A percentile compares a stretch with the other conserved stretches of the same genome.
Conservation (phyloP, 2,329 filamentous ascomycete genomes). For the Aspergillus candidus region DNA sequence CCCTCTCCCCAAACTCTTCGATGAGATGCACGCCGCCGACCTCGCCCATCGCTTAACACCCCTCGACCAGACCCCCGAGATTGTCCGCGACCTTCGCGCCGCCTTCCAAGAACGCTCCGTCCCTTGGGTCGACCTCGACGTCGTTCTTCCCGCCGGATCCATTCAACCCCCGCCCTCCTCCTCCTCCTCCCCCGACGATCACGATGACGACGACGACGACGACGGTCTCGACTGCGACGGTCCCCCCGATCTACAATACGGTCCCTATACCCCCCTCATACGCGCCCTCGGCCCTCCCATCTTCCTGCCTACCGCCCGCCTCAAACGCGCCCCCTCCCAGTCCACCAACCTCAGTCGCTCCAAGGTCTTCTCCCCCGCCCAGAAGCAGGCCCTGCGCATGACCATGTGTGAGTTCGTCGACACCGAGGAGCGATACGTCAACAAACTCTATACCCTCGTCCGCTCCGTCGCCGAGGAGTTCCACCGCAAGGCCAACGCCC, state of each 20-base stretch:
- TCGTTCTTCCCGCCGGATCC: constrained; percentile 73
- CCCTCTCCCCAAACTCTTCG: constrained; percentile 62
- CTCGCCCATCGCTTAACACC: constrained; percentile 77
- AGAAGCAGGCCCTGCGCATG: constrained; percentile 77
- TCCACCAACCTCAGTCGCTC: constrained; percentile 73
- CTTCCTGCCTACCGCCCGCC: constrained; percentile 77
- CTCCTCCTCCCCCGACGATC: constrained; percentile 45
- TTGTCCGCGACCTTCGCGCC: constrained; percentile 65
- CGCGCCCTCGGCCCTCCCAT: constrained; percentile 75
- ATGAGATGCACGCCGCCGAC: constrained; percentile 88
- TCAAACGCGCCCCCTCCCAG: constrained; percentile 81
- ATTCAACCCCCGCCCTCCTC: constrained; percentile 59
- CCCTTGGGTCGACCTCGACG: constrained; percentile 79
- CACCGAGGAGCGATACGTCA: constrained; percentile 90
- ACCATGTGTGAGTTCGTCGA: constrained; percentile 87
- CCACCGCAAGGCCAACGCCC: constrained; percentile 59
- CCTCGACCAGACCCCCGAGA: constrained; percentile 68
- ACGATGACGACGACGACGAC: constrained; percentile 42
- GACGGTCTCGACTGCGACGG: constrained; percentile 45
- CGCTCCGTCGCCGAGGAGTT: constrained; percentile 76
- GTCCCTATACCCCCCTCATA: constrained; percentile 68
- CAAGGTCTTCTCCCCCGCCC: constrained; percentile 69
- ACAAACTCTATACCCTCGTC: constrained; percentile 78
- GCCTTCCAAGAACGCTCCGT: constrained; percentile 76
- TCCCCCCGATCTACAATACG: constrained; percentile 54